Percentiles rank a stretch among this genome's conserved stretches.
Evolutionary conservation across 495 filamentous ascomycete species (phyloP).

Genomic region (Aspergillus funiculosus): DNA sequence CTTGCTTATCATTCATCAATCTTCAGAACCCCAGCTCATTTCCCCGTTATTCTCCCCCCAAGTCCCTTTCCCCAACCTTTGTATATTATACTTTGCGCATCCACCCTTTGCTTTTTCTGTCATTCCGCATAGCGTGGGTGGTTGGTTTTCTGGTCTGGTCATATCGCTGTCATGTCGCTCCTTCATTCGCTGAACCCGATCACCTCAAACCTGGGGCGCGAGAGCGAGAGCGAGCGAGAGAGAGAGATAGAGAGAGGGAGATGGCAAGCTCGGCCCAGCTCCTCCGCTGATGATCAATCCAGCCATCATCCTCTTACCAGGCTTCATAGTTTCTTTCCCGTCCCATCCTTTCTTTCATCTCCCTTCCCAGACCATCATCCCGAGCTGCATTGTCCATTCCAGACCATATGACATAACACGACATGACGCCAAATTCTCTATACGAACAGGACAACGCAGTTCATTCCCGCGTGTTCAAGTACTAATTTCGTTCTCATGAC

Average conservation of each 20-base stretch:
- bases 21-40: slow-evolving; percentile 8
- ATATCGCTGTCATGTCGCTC: slow-evolving; percentile 20
- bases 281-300: too few relatives aligned
- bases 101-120: slow-evolving; percentile 10
- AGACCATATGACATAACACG: slow-evolving; percentile 11
- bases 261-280: too few relatives aligned
- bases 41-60: neutral
- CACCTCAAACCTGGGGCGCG: slow-evolving; percentile 3
- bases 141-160: slow-evolving; percentile 7
- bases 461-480: too few relatives aligned
- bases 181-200: slow-evolving; percentile 15
- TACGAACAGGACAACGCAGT: neutral
- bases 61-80: slow-evolving; percentile 5
- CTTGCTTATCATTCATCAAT: slow-evolving; percentile 6
- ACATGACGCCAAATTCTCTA: neutral
- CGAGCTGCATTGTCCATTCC: neutral
- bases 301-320: neutral
- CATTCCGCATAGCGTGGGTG: slow-evolving; percentile 26
- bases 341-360: neutral
- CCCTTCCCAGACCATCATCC: neutral
- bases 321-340: neutral
- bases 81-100: slow-evolving; percentile 7
- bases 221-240: neutral
- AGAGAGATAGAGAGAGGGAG: neutral
- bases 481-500: slow-evolving; percentile 2